These are phyloP conservation scores for Acacia confusa DNA, from an alignment of 306 rosid species.

Conservation along the genomic window DNA sequence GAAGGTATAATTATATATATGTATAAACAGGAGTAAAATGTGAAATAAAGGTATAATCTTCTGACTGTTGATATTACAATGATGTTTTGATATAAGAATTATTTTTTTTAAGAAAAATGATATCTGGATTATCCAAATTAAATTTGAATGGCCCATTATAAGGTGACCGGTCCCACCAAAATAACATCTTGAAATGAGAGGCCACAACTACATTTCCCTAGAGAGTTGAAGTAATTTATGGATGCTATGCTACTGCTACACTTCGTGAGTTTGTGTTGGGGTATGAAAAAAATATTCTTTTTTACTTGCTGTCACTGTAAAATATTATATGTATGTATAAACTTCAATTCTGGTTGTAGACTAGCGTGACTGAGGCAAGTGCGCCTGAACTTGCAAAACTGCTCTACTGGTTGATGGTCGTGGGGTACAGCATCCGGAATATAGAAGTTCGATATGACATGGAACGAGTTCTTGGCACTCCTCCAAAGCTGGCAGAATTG, in stretches of 20 bases:
- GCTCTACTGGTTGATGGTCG: slow-evolving; percentile 96
- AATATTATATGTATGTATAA: neutral
- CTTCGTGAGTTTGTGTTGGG: neutral
- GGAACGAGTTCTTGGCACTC: slow-evolving; percentile 91
- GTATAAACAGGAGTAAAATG: neutral
- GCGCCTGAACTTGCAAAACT: slow-evolving; percentile 89
- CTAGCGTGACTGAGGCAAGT: slow-evolving; percentile 69
- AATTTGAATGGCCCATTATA: neutral
- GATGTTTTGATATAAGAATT: neutral
- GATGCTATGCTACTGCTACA: slow-evolving; percentile 2
- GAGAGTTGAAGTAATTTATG: slow-evolving; percentile 1
- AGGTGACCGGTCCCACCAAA: neutral
- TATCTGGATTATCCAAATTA: neutral
- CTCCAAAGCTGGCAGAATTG: slow-evolving; percentile 83
- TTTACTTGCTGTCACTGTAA: slow-evolving; percentile 12
- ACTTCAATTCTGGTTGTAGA: slow-evolving; percentile 46
- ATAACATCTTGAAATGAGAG: neutral
- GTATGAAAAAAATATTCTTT: neutral
- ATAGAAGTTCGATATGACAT: slow-evolving; percentile 94
- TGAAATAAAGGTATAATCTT: neutral
- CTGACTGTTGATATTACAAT: neutral
- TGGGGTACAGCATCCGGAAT: slow-evolving; percentile 90
- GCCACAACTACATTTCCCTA: neutral
- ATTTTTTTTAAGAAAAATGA: too few relatives aligned
- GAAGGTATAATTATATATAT: too few relatives aligned